phyloP scores from a whole-genome alignment of 768 basidiomycete genomes.

The Boletus subparvulus region DNA sequence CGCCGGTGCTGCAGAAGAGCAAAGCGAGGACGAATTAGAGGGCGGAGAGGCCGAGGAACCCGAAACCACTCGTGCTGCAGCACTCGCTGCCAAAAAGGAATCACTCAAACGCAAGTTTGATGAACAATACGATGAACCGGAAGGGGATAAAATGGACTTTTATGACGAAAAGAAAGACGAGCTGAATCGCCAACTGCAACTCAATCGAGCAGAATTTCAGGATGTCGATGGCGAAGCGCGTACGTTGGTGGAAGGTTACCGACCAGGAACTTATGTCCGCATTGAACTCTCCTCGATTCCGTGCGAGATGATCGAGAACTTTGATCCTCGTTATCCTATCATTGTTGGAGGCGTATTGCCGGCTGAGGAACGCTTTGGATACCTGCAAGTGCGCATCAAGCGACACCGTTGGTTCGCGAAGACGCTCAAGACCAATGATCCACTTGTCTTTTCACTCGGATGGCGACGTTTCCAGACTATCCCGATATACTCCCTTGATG shows the following conservation, averaged over 20 bases:
- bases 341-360: conserved; percentile 88
- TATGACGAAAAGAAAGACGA: conserved; percentile 92
- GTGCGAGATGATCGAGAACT: conserved; percentile 89
- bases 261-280: conserved; percentile 90
- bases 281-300: conserved; percentile 85
- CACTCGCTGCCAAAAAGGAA: conserved; percentile 85
- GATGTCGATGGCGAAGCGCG: conserved; percentile 75
- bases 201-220: conserved; percentile 86
- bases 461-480: conserved; percentile 96
- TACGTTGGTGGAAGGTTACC: conserved; percentile 83
- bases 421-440: conserved; percentile 96
- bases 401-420: conserved; percentile 90
- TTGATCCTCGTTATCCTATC: conserved; percentile 88
- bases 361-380: conserved; percentile 90
- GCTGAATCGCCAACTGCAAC: conserved; percentile 76
- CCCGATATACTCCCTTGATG: conserved; percentile 95
- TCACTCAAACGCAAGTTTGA: conserved; percentile 93
- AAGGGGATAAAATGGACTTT: conserved; percentile 76
- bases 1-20: conserved; percentile 39
- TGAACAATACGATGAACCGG: conserved; percentile 92
- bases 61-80: conserved; percentile 43
- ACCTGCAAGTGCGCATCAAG: conserved; percentile 93
- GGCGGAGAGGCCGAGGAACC: conserved; percentile 31
- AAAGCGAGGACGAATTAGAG: conserved; percentile 40
- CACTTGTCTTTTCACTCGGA: conserved; percentile 93